Evolutionary conservation across 2,329 filamentous ascomycete genomes (phyloP).

Genomic region (Thermothelomyces thermophilus): DNA sequence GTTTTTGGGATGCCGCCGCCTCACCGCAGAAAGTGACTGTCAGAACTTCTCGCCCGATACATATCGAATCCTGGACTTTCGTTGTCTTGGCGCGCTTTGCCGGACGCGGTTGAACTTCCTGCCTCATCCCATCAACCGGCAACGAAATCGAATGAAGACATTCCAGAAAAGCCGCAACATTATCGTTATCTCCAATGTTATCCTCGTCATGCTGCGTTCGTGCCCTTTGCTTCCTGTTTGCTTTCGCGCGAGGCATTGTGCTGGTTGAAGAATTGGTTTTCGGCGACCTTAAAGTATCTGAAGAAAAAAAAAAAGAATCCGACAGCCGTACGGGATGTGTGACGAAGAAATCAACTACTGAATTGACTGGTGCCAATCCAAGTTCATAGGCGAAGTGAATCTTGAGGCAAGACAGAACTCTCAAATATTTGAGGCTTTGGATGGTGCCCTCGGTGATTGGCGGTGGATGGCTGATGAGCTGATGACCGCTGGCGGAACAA

Average conservation of each 20-base stretch:
- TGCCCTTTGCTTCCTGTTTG: not conserved
- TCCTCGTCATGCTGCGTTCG: not conserved
- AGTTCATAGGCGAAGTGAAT: not conserved
- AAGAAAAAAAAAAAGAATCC: no score
- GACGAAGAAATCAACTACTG: not conserved
- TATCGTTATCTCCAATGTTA: slow-evolving; percentile 1
- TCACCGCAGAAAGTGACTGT: slow-evolving; percentile 7
- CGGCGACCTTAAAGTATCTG: not conserved
- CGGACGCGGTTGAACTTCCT: slow-evolving; percentile 9
- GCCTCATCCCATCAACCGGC: not conserved
- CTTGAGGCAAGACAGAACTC: not conserved
- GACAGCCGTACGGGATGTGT: not conserved
- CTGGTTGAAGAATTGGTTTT: not conserved
- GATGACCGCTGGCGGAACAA: no score
- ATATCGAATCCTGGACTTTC: slow-evolving; percentile 9
- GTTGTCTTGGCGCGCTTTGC: slow-evolving; percentile 20
- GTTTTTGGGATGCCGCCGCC: not conserved
- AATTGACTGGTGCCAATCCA: not conserved
- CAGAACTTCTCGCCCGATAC: slow-evolving; percentile 19
- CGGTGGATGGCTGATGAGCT: not conserved
- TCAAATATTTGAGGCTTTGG: not conserved
- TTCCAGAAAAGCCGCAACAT: slow-evolving; percentile 13
- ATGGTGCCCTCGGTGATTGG: not conserved
- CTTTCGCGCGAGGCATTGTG: slow-evolving; percentile 8
- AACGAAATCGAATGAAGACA: slow-evolving; percentile 5